Evolutionary conservation across 225 moss, liverwort and hornwort genomes (phyloP).

Genomic region (Bryum argenteum): DNA sequence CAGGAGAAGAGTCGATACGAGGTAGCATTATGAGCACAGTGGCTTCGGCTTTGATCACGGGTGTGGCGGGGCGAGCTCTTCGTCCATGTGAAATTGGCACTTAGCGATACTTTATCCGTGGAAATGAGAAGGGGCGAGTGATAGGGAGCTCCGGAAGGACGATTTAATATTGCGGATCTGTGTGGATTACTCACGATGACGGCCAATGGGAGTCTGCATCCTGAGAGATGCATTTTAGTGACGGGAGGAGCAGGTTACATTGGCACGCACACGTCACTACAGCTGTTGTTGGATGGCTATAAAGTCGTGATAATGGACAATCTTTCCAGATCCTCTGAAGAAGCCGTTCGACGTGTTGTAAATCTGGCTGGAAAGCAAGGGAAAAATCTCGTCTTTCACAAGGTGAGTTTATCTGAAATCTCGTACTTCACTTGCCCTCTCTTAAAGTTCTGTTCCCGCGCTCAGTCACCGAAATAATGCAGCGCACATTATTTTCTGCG

Average conservation of each 20-base stretch:
- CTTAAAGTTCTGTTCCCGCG: neutral
- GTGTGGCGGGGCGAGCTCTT: too few species aligned
- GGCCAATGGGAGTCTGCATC: constrained; percentile 40
- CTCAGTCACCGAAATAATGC: too few species aligned
- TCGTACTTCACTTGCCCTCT: too few species aligned
- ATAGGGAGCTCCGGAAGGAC: too few species aligned
- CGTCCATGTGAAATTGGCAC: too few species aligned
- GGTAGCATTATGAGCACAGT: too few species aligned
- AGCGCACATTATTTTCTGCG: too few species aligned
- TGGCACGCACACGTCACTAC: constrained; percentile 82
- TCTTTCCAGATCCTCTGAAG: constrained; percentile 79
- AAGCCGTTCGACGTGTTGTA: constrained; percentile 72
- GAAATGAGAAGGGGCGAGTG: too few species aligned
- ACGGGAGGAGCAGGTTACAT: constrained; percentile 96
- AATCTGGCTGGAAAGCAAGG: constrained; percentile 81
- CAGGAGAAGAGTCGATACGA: too few species aligned
- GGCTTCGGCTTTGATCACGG: too few species aligned
- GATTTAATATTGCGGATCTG: too few species aligned
- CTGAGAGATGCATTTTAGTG: constrained; percentile 73
- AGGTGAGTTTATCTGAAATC: constrained; percentile 37
- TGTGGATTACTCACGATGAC: constrained; percentile 38
- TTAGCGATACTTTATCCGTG: too few species aligned
- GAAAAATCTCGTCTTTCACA: constrained; percentile 60
- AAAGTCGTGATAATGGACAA: constrained; percentile 86
- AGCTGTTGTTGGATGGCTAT: constrained; percentile 89